Base-by-base conservation (phyloP, 2,329 filamentous ascomycete genomes). In the Raffaelea arxii region DNA sequence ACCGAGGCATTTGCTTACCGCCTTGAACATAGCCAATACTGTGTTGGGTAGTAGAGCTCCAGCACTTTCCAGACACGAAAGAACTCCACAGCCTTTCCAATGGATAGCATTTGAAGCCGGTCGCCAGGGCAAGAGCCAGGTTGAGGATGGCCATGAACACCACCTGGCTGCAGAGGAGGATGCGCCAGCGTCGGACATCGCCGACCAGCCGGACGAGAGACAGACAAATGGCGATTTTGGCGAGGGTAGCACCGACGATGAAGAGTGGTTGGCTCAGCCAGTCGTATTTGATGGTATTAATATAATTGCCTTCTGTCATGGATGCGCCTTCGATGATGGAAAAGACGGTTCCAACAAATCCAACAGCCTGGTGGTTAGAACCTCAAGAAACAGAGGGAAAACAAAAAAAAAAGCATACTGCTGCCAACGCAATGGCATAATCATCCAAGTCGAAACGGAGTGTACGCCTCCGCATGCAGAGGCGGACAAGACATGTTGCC, bases 171-270 rank as follows among this genome's bases (percentile, higher is more conserved):
- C 54, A 55, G 19, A 66, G 52, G 23, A 62, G 50, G 10, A 59
- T 49, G 41, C 58, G 54, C 64, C 63, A 65, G 12, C 52, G 51
- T 36, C 53, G 55, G 6, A 56, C 51, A 25, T 55, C 49, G 18
- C 57, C 55, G 19, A 63, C 52, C 7, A 63, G 54, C 14, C 57
- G 53, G 32, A 63, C 55, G 40, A 66, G 59, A 46, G 61, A 61
- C 18, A 67, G 55, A 43, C 60, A 65, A 36, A 66, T 62, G 25
- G 65, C 63, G 22, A 64, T 60, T 51, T 65, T 63, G 56, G 58
- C 59, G 39, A 65, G 53, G 0, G 63, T 61, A 7, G 59, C 57
- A 41, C 56, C 58, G 54, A 64, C 57, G 45, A 62, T 58, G 27
- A 63, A 56, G 62, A 62, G 65, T 3, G 63, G 63, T 52, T 62